Conservation (phyloP, 495 filamentous ascomycete genomes). For the Penicillium malachiteum region DNA sequence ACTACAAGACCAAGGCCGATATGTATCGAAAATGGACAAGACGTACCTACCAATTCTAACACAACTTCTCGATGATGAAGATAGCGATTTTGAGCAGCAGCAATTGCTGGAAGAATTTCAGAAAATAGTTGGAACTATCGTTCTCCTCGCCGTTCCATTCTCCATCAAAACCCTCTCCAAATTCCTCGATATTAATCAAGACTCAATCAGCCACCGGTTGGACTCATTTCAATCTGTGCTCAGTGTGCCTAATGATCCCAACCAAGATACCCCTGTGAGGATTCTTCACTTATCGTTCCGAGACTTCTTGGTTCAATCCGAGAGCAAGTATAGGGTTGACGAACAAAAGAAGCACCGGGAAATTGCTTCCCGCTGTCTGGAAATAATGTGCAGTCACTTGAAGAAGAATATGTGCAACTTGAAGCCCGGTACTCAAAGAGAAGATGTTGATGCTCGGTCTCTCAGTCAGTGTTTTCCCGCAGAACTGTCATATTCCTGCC, state of each 20-base stretch:
- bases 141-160: slow-evolving; percentile 26
- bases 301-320: slow-evolving; percentile 13
- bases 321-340: slow-evolving; percentile 18
- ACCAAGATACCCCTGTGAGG: slow-evolving; percentile 16
- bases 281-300: slow-evolving; percentile 12
- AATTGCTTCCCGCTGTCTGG: slow-evolving; percentile 23
- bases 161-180: slow-evolving; percentile 17
- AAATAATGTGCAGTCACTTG: slow-evolving; percentile 27
- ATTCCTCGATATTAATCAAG: slow-evolving; percentile 10
- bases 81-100: slow-evolving; percentile 3
- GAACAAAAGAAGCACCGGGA: slow-evolving; percentile 9
- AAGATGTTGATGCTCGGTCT: slow-evolving; percentile 23
- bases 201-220: slow-evolving; percentile 14
- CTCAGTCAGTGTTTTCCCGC: slow-evolving; percentile 26
- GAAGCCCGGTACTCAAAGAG: background rate
- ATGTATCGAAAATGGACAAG: slow-evolving; percentile 19
- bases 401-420: slow-evolving; percentile 38
- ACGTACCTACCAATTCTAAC: slow-evolving; percentile 31
- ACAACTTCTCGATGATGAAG: slow-evolving; percentile 18
- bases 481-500: slow-evolving; percentile 41
- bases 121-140: slow-evolving; percentile 24
- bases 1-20: slow-evolving; percentile 14
- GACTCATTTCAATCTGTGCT: slow-evolving; percentile 28
- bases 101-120: slow-evolving; percentile 23
- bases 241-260: slow-evolving; percentile 15